Evolutionary conservation across 768 basidiomycete species (phyloP).

Genomic region (Trametes cinnabarina): DNA sequence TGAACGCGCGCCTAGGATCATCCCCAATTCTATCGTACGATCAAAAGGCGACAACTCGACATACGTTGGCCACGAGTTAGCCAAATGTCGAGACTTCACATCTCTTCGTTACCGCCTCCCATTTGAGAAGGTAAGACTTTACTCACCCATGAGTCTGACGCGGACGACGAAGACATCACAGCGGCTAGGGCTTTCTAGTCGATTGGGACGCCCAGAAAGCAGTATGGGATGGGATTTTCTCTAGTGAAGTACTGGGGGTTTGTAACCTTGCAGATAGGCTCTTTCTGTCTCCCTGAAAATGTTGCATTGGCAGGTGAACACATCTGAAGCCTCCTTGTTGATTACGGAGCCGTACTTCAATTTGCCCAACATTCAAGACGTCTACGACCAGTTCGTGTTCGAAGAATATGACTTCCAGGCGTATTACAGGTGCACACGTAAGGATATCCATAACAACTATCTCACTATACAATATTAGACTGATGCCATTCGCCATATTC

Average conservation of each 20-base stretch:
- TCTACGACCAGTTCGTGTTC: constrained; percentile 94
- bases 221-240: constrained; percentile 90
- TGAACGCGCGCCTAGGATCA: constrained; percentile 45
- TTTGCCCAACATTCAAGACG: constrained; percentile 85
- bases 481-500: constrained; percentile 9
- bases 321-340: constrained; percentile 69
- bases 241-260: constrained; percentile 41
- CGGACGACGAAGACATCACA: constrained; percentile 3
- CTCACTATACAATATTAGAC: constrained; percentile 15
- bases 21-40: constrained; percentile 80
- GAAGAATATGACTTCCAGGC: constrained; percentile 94
- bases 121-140: constrained; percentile 71
- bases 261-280: background rate
- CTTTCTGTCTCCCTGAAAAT: background rate
- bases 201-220: constrained; percentile 97
- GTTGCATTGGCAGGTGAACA: constrained; percentile 54
- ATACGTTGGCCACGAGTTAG: constrained; percentile 86
- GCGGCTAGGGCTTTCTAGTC: constrained; percentile 76
- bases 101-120: constrained; percentile 81
- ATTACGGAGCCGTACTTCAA: constrained; percentile 96
- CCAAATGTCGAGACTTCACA: constrained; percentile 72
- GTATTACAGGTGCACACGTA: constrained; percentile 80
- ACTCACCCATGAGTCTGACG: constrained; percentile 8
- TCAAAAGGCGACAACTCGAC: constrained; percentile 81
- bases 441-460: constrained; percentile 30